phyloP scores from a whole-genome alignment of 1,139 yeast species.

The Lodderomyces theae region DNA sequence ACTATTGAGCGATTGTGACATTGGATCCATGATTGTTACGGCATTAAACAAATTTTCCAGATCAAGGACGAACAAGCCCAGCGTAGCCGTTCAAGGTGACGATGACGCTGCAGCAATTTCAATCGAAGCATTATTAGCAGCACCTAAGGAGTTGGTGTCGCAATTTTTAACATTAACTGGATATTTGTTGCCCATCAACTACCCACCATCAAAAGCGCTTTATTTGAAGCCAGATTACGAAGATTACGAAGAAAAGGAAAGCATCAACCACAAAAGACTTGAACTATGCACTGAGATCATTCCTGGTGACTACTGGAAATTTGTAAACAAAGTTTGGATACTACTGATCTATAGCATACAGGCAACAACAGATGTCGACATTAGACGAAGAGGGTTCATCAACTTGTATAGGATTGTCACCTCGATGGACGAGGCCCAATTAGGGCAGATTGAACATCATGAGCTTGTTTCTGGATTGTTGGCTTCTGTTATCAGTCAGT shows the following conservation, averaged over 20 bases:
- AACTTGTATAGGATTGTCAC: slow-evolving; percentile 54
- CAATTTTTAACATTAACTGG: slow-evolving; percentile 58
- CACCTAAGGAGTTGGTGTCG: slow-evolving; percentile 63
- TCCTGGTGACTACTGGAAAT: slow-evolving; percentile 32
- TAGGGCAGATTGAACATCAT: slow-evolving; percentile 21
- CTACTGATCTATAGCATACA: slow-evolving; percentile 69
- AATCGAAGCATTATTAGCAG: slow-evolving; percentile 71
- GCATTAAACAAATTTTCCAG: slow-evolving; percentile 42
- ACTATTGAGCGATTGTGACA: slow-evolving; percentile 37
- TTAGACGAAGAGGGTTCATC: slow-evolving; percentile 60
- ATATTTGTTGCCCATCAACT: slow-evolving; percentile 52
- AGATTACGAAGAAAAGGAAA: slow-evolving; percentile 24
- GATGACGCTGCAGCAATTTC: slow-evolving; percentile 12
- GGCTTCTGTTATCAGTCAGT: slow-evolving; percentile 71
- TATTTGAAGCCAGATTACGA: slow-evolving; percentile 27
- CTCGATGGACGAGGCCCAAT: slow-evolving; percentile 23
- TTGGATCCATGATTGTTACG: slow-evolving; percentile 43
- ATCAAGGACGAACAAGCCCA: slow-evolving; percentile 10
- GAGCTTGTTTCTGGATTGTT: slow-evolving; percentile 46
- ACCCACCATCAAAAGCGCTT: slow-evolving; percentile 29
- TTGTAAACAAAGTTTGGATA: slow-evolving; percentile 54
- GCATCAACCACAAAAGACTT: slow-evolving; percentile 29
- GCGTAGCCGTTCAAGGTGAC: neutral
- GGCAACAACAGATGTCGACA: slow-evolving; percentile 67
- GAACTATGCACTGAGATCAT: slow-evolving; percentile 22